Conservation (phyloP, 164 flowering plant genomes). For the Santalum album region DNA sequence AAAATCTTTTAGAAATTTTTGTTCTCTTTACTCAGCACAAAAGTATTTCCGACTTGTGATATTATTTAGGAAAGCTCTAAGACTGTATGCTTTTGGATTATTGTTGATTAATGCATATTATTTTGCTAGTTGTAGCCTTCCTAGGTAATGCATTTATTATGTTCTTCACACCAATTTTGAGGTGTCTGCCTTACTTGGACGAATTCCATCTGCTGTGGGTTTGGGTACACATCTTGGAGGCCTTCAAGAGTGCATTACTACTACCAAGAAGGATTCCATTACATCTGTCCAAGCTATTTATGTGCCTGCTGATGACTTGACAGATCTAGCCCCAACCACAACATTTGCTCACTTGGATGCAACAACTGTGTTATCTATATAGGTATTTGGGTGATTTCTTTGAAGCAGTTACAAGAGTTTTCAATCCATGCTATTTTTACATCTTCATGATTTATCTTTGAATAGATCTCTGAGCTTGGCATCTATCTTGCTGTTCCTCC, state of each 20-base stretch:
- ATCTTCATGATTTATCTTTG: conserved; percentile 1
- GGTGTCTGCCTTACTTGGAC: conserved; percentile 98
- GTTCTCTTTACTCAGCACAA: background rate
- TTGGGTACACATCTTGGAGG: conserved; percentile 96
- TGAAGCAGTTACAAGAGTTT: too few relatives aligned
- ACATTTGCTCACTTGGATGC: conserved; percentile 99
- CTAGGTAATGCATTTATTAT: background rate
- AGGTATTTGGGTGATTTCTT: conserved; percentile 35
- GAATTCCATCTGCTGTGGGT: conserved; percentile 99
- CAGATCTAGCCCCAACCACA: conserved; percentile 99
- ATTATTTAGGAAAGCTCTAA: background rate
- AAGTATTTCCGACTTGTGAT: background rate
- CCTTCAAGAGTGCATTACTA: conserved; percentile 91
- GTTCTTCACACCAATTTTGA: conserved; percentile 79
- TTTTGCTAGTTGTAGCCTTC: background rate
- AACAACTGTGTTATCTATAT: conserved; percentile 91
- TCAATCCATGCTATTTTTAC: background rate
- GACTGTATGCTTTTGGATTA: too few relatives aligned
- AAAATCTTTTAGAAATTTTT: too few relatives aligned
- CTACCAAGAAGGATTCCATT: conserved; percentile 94
- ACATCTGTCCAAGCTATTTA: conserved; percentile 94
- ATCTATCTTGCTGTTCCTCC: conserved; percentile 98
- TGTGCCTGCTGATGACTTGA: conserved; percentile 99
- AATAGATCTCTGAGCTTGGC: conserved; percentile 97
- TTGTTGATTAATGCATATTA: too few relatives aligned